These are phyloP conservation scores for Pseudonitzschia multistriata DNA, from an alignment of 108 stramenopile genomes.

Conservation along the genomic window DNA sequence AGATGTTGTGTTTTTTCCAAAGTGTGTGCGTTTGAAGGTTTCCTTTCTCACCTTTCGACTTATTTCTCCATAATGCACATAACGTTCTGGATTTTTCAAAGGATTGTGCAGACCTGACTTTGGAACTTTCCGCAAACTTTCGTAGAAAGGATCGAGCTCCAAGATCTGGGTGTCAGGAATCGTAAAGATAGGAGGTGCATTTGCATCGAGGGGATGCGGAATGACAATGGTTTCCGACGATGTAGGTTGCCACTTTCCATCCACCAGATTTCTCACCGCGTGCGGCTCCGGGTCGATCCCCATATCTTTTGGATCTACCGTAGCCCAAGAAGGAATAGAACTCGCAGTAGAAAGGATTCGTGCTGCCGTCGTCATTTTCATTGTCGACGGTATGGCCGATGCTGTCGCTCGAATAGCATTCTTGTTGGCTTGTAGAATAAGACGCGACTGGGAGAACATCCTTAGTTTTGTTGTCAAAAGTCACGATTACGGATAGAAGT, in stretches of 20 bases:
- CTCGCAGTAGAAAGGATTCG: neutral
- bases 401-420: neutral
- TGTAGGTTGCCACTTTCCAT: constrained; percentile 58
- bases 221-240: constrained; percentile 44
- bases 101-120: constrained; percentile 87
- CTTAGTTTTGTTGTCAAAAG: no score
- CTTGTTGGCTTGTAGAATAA: no score
- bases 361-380: neutral
- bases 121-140: constrained; percentile 59
- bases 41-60: constrained; percentile 64
- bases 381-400: neutral
- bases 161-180: constrained; percentile 65
- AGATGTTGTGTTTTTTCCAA: no score
- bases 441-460: no score
- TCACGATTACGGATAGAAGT: no score
- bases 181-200: constrained; percentile 68
- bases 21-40: no score
- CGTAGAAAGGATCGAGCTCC: constrained; percentile 81
- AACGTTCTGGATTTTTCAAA: constrained; percentile 90
- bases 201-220: constrained; percentile 72
- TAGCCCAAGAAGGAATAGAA: constrained; percentile 65
- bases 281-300: constrained; percentile 56
- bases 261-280: constrained; percentile 67
- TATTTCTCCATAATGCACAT: constrained; percentile 86
- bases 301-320: constrained; percentile 68